Evolutionary conservation across 1,284 basidiomycete genomes (phyloP), one percentile per base, ranked within the genome.

Genomic region (Flammula alnicola): DNA sequence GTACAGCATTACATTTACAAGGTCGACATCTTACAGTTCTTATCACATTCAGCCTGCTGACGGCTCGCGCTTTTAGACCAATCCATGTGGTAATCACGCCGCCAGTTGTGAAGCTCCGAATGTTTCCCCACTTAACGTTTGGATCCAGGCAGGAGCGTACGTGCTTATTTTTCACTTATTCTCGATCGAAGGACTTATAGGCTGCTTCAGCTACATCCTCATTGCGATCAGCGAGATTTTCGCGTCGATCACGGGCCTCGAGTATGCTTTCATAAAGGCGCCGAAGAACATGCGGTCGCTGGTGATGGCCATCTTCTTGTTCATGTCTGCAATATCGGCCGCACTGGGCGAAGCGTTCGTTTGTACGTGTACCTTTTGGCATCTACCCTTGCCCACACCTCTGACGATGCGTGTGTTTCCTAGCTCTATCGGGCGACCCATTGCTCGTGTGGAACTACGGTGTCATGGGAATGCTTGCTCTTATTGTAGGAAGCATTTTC

Each of bases 261-360:
- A 87, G 56, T 85, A 84, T 57, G 84, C 83, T 11, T 84, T 78
- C 74, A 83, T 80, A 62, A 84, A 80, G 62, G 76, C 79, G 1
- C 79, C 80, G n/a, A 69, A 73, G 51, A 70, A 77, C 51, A 81
- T 83, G 80, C 76, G 75, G 59, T 76, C 74, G 20, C 73, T 80
- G 57, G 78, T 83, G 50, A 77, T 76, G 70, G 74, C 77, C 29
- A 72, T 80, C 64, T 74, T 75, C 23, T 71, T 80, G 44, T 79
- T 85, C 68, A 78, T 76, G 55, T 75, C 65, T 46, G 82, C 82
- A 33, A 61, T 83, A 40, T 71, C 75, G 8, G 67, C 70, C 12
- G 76, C 75, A 9, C 61, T 77, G n/a, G 79, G 79, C 46, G 84
- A 88, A 66, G 85, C 86, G 5, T 85, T 88, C 63, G 69, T 80